Conservation (phyloP, 331 rosid species). For the Rhamnella rubrinervis region DNA sequence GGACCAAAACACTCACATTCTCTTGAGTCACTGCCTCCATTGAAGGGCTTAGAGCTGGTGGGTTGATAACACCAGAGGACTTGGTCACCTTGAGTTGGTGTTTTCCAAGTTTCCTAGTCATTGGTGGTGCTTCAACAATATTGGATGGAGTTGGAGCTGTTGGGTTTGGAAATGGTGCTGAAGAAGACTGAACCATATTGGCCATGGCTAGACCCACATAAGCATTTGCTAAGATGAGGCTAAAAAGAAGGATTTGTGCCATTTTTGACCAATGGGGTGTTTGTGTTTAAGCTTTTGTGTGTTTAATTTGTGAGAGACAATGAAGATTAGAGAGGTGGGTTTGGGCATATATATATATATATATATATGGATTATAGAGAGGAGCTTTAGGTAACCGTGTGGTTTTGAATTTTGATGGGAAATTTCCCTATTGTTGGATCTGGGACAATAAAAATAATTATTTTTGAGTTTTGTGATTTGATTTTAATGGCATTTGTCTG, state of each 20-base stretch:
- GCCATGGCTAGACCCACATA: conserved; percentile 32
- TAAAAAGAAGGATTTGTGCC: conserved; percentile 41
- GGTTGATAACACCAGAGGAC: background rate
- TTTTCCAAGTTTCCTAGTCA: conserved; percentile 58
- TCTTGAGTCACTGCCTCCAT: conserved; percentile 14
- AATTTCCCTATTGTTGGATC: conserved; percentile 38
- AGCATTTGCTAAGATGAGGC: conserved; percentile 45
- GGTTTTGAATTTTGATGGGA: conserved; percentile 29
- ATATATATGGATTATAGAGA: conserved; percentile 20
- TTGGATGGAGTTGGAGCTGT: conserved; percentile 35
- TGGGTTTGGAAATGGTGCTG: conserved; percentile 31
- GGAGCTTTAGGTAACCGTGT: conserved; percentile 40
- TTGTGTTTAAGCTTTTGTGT: background rate
- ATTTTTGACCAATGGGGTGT: conserved; percentile 29
- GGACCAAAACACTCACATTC: conserved; percentile 23
- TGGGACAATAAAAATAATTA: conserved; percentile 10
- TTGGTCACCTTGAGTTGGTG: conserved; percentile 24
- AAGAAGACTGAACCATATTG: conserved; percentile 19
- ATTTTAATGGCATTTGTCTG: conserved; percentile 47
- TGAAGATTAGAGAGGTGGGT: conserved; percentile 18
- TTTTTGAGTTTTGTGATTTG: conserved; percentile 12
- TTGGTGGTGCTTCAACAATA: conserved; percentile 14
- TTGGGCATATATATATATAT: conserved; percentile 28
- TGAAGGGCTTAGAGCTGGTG: conserved; percentile 34
- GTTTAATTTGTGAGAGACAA: conserved; percentile 12